Base-by-base conservation (phyloP, 495 filamentous ascomycete genomes). In the Lophiotrema nucula region DNA sequence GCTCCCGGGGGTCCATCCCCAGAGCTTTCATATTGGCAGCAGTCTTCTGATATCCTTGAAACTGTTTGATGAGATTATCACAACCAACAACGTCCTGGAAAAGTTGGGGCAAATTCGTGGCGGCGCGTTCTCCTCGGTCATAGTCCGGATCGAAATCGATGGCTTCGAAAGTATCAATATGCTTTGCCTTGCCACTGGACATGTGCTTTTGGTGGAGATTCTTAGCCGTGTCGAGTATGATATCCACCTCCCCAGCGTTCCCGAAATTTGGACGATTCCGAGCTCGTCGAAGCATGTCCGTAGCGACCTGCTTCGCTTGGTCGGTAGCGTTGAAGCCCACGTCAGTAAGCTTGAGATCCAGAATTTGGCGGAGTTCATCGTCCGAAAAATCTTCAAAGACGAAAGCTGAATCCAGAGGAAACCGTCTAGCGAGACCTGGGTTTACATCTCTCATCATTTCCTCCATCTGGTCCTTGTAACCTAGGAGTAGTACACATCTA, bases 381-480 rank as follows among this genome's bases (percentile, higher is more conserved):
- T 85, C 76, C 0, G 71, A 76, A 63, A 88, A 91, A 56, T 90
- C 86, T 39, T 89, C 81, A 62, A 93, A 92, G 1, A 60, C 57
- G 50, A 95, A 92, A 0, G 81, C 86, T 3, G 76, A 70, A 0
- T 78, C 73, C 0, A 89, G 71, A 0, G 82, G 83, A 54, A 95
- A 93, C 8, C 88, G 77, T 46, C 89, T 77, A 3, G 69, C 72
- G 2, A 95, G 75, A 0, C 89, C 89, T 0, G 88, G 87, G 56
- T 95, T 95, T 58, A 85, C 84, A 48, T 88, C 86, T 49, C 85
- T 84, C 58, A 95, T 88, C 88, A 93, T 91, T 2, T 76, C 68
- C 48, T 80, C 76, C 81, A 95, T 88, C 64, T 87, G 73, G n/a
- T 86, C 82, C 59, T 87, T 79, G 69, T 95, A 92, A 0, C 89